These are phyloP conservation scores for Oryza officinalis DNA, from an alignment of 176 grass and related monocot species.

Conservation along the genomic window DNA sequence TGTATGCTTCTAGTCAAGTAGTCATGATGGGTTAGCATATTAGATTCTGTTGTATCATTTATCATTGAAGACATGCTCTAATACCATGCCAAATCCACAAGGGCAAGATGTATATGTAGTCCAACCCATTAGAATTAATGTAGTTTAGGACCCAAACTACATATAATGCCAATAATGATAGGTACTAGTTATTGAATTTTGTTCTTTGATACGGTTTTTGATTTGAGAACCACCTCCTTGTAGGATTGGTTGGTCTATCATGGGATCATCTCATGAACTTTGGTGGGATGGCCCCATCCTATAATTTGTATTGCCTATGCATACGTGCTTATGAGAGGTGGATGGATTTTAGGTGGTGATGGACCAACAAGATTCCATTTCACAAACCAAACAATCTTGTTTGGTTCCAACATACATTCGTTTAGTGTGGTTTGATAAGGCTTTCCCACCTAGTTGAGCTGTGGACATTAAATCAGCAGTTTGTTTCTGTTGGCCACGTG, in stretches of 20 bases:
- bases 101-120: constrained; percentile 15
- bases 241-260: too few relatives aligned
- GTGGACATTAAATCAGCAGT: background rate
- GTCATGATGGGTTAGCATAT: background rate
- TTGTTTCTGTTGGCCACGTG: background rate
- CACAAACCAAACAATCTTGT: too few relatives aligned
- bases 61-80: background rate
- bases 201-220: background rate
- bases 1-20: constrained; percentile 11
- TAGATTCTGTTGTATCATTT: constrained; percentile 3
- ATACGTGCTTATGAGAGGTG: too few relatives aligned
- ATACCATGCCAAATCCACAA: constrained; percentile 13
- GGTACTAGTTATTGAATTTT: background rate
- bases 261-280: too few relatives aligned
- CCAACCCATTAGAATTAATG: background rate
- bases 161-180: background rate
- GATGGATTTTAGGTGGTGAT: too few relatives aligned
- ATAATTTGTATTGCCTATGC: too few relatives aligned
- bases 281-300: too few relatives aligned
- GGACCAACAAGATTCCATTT: too few relatives aligned
- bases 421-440: background rate
- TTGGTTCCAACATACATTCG: background rate
- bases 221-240: background rate
- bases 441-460: background rate
- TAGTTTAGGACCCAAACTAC: background rate